These are phyloP conservation scores for Cokeromyces recurvatus DNA, from an alignment of 371 early-diverging fungal species.

Conservation along the genomic window DNA sequence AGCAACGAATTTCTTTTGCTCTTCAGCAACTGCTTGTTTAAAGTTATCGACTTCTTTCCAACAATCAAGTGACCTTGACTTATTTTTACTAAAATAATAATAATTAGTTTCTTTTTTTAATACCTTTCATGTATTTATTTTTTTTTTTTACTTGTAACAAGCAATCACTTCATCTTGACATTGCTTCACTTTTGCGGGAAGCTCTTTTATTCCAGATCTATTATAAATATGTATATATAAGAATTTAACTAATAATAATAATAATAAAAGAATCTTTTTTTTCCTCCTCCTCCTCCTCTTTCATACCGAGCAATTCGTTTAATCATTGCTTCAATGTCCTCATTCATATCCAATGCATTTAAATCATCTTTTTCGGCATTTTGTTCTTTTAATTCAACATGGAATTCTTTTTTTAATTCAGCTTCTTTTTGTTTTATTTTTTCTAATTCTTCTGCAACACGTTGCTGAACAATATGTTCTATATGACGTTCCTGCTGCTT, in stretches of 20 bases:
- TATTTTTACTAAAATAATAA: conserved; percentile 11
- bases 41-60: conserved; percentile 21
- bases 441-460: conserved; percentile 21
- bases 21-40: conserved; percentile 46
- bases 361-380: conserved; percentile 3
- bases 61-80: conserved; percentile 18
- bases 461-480: conserved; percentile 15
- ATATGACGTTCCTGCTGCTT: conserved; percentile 15
- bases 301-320: conserved; percentile 14
- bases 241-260: too few relatives aligned
- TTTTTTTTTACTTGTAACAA: conserved; percentile 25
- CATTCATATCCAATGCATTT: not conserved
- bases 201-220: conserved; percentile 17
- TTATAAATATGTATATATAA: too few relatives aligned
- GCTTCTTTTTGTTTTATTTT: conserved; percentile 12
- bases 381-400: conserved; percentile 8
- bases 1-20: conserved; percentile 47
- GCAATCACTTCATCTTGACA: conserved; percentile 18
- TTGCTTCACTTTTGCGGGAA: conserved; percentile 11
- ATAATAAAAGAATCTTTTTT: too few relatives aligned
- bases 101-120: not conserved
- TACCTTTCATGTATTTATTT: not conserved
- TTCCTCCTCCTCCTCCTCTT: not conserved
- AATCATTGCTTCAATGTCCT: conserved; percentile 14
- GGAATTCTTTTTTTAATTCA: conserved; percentile 8